Percentiles rank a stretch among this genome's conserved stretches.
Evolutionary conservation across 2,329 filamentous ascomycete species (phyloP).

Genomic region (Beauveria scarabaeidicola): DNA sequence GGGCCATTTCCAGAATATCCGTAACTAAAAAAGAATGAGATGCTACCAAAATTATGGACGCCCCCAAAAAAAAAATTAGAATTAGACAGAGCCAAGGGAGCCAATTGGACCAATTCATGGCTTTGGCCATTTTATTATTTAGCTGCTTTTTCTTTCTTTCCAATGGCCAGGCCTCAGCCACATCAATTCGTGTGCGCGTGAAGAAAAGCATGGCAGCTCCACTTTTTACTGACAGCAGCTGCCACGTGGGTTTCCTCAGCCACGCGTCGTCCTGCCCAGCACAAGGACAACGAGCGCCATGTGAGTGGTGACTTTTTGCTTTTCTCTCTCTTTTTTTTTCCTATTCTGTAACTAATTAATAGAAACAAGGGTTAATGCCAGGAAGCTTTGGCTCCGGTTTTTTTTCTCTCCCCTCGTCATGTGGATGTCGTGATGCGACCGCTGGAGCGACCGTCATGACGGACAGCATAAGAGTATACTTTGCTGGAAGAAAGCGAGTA

Average conservation of each 20-base stretch:
- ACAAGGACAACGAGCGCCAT: too few species aligned
- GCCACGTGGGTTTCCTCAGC: constrained; percentile 5
- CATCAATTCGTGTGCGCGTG: neutral
- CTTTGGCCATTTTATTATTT: neutral
- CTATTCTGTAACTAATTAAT: too few species aligned
- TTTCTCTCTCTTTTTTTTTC: too few species aligned
- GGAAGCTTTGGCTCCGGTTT: too few species aligned
- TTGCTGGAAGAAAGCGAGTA: too few species aligned
- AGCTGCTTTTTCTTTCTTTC: neutral
- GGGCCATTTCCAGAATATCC: neutral
- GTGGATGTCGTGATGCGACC: too few species aligned
- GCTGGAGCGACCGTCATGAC: too few species aligned
- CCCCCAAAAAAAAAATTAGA: neutral
- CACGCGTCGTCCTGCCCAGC: neutral
- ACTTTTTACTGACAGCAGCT: neutral
- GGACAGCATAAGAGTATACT: too few species aligned
- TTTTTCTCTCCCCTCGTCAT: too few species aligned
- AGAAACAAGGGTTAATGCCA: too few species aligned
- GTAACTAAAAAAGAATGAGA: neutral
- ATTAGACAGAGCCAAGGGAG: neutral
- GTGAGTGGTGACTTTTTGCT: too few species aligned
- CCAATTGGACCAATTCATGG: neutral
- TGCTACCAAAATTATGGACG: constrained; percentile 1
- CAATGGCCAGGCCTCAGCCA: neutral
- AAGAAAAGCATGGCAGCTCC: neutral